Evolutionary conservation across 345 rosid genomes (phyloP).

Genomic region (Acer negundo): DNA sequence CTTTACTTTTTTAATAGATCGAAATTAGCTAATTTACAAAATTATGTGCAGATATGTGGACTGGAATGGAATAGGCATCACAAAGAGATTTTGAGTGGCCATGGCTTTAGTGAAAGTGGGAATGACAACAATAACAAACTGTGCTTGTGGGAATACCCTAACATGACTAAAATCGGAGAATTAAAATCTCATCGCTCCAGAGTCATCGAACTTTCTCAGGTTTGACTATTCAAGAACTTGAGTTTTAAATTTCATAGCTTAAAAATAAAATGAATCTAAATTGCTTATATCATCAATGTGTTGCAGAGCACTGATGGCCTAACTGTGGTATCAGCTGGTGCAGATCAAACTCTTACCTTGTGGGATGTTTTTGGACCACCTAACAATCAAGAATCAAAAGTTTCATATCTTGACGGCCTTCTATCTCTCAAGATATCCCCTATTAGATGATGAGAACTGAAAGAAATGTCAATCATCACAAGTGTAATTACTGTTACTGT

Average conservation of each 20-base stretch:
- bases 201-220: slow-evolving; percentile 50
- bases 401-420: slow-evolving; percentile 44
- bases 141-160: slow-evolving; percentile 59
- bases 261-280: background rate
- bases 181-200: slow-evolving; percentile 35
- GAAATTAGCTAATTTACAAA: background rate
- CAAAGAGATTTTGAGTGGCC: slow-evolving; percentile 57
- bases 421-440: slow-evolving; percentile 46
- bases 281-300: background rate
- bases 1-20: background rate
- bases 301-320: slow-evolving; percentile 58
- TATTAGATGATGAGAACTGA: slow-evolving; percentile 35
- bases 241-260: background rate
- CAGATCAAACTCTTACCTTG: slow-evolving; percentile 50
- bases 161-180: slow-evolving; percentile 41
- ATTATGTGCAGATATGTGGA: slow-evolving; percentile 46
- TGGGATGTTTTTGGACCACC: slow-evolving; percentile 63
- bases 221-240: slow-evolving; percentile 14
- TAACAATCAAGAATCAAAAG: slow-evolving; percentile 13
- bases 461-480: background rate
- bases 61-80: slow-evolving; percentile 64
- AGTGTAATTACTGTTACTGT: background rate
- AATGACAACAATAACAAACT: slow-evolving; percentile 26
- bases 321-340: slow-evolving; percentile 52
- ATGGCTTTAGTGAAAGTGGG: slow-evolving; percentile 37